Conservation (phyloP, 441 rosid genomes). For the Gossypium davidsonii region DNA sequence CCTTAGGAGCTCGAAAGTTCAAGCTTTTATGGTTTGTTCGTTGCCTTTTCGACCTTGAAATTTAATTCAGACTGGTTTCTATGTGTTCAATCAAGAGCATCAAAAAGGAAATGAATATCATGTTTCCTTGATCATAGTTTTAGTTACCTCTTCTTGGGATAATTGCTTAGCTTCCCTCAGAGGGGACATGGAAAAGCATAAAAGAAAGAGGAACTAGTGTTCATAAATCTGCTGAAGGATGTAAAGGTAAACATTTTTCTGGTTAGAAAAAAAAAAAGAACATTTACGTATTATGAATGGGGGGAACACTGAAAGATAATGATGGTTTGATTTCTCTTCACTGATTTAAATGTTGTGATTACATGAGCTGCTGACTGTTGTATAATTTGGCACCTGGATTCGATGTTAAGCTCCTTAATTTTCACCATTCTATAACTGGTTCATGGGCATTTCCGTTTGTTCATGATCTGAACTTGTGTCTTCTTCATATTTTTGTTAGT, state of each 20-base stretch:
- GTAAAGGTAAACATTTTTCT: background rate
- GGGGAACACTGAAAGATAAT: background rate
- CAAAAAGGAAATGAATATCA: background rate
- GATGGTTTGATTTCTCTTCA: background rate
- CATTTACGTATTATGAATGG: background rate
- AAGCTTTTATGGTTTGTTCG: background rate
- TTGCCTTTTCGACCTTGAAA: background rate
- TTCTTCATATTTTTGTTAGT: background rate
- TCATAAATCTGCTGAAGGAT: background rate
- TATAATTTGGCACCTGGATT: background rate
- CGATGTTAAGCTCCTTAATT: background rate
- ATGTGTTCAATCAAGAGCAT: background rate
- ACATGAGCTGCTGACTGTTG: background rate
- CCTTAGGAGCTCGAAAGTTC: background rate
- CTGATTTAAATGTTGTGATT: background rate
- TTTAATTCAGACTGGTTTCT: background rate
- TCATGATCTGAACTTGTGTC: background rate
- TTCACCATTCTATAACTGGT: background rate
- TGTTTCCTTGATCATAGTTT: constrained; percentile 1
- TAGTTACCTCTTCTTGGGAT: background rate
- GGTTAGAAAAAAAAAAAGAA: background rate
- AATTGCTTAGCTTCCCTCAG: background rate
- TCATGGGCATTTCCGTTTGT: background rate
- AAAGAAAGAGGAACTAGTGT: background rate
- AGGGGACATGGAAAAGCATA: background rate